Percentiles rank a stretch among this genome's conserved stretches.
These are phyloP conservation scores for Boletus mariae DNA, from an alignment of 1,284 basidiomycete species.

Conservation along the genomic window DNA sequence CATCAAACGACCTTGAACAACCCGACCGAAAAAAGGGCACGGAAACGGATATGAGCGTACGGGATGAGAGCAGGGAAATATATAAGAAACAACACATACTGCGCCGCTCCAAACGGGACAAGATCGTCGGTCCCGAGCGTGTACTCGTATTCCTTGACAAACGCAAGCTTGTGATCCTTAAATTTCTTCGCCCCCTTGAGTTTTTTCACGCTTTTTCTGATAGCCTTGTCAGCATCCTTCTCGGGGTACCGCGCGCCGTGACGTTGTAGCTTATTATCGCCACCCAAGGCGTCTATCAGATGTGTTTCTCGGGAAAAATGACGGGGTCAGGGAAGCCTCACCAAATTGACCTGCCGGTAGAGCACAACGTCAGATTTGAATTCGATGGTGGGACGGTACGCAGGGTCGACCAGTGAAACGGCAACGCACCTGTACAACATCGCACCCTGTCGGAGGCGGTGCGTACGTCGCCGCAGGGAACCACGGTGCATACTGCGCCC, in stretches of 20 bases:
- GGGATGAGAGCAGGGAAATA: neutral
- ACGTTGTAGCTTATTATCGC: conserved; percentile 59
- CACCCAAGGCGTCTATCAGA: neutral
- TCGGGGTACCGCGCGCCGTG: conserved; percentile 83
- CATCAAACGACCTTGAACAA: conserved; percentile 43
- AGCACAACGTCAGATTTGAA: neutral
- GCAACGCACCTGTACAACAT: conserved; percentile 18
- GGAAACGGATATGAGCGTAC: too few species aligned
- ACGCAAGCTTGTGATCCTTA: conserved; percentile 49
- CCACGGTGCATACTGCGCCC: conserved; percentile 18
- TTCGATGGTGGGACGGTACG: neutral
- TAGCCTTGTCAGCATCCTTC: conserved; percentile 39
- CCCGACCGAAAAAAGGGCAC: neutral
- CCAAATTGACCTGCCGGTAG: conserved; percentile 15
- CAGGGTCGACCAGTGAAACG: neutral
- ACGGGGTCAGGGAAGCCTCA: neutral
- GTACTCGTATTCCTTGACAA: conserved; percentile 58
- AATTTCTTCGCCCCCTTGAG: conserved; percentile 43
- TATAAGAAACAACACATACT: conserved; percentile 47
- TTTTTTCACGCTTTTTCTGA: conserved; percentile 49
- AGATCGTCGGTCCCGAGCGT: conserved; percentile 56
- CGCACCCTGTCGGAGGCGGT: conserved; percentile 12
- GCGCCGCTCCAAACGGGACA: conserved; percentile 63
- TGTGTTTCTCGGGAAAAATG: neutral
- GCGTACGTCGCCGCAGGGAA: conserved; percentile 15